Percentiles rank a stretch among this genome's conserved stretches.
Conservation (phyloP, 495 filamentous ascomycete genomes). For the Entonaema liquescens region DNA sequence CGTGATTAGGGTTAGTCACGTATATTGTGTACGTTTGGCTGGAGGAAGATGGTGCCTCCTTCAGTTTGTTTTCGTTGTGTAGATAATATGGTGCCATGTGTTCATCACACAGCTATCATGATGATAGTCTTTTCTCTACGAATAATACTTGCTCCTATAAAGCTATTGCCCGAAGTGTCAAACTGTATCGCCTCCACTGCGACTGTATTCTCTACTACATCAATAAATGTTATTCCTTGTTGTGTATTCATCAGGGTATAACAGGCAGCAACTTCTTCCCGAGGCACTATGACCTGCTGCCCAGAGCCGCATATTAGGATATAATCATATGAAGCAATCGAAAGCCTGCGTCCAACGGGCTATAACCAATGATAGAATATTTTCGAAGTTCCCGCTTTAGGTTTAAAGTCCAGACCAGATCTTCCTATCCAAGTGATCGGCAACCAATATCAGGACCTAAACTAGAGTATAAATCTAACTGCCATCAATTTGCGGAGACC, state of each 20-base stretch:
- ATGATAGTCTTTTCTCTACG: neutral
- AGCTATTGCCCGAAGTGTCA: neutral
- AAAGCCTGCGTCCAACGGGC: neutral
- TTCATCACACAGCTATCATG: neutral
- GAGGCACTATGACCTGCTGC: neutral
- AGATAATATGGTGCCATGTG: neutral
- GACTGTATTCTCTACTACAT: neutral
- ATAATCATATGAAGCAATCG: neutral
- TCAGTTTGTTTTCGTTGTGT: neutral
- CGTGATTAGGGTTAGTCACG: neutral
- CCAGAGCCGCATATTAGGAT: neutral
- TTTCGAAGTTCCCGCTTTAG: neutral
- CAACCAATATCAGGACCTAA: constrained; percentile 3
- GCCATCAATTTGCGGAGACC: constrained; percentile 36
- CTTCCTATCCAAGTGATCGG: neutral
- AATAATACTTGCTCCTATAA: neutral
- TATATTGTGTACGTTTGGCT: neutral
- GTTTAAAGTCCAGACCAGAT: neutral
- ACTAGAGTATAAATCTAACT: constrained; percentile 23
- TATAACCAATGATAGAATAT: neutral
- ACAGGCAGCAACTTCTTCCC: neutral
- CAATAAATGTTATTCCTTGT: neutral
- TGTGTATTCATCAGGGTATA: neutral
- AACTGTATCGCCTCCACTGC: too few species aligned
- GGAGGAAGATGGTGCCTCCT: neutral